Evolutionary conservation across 495 filamentous ascomycete species (phyloP), one percentile per base, ranked within the genome.

Genomic region (Penicillium samsonianum): DNA sequence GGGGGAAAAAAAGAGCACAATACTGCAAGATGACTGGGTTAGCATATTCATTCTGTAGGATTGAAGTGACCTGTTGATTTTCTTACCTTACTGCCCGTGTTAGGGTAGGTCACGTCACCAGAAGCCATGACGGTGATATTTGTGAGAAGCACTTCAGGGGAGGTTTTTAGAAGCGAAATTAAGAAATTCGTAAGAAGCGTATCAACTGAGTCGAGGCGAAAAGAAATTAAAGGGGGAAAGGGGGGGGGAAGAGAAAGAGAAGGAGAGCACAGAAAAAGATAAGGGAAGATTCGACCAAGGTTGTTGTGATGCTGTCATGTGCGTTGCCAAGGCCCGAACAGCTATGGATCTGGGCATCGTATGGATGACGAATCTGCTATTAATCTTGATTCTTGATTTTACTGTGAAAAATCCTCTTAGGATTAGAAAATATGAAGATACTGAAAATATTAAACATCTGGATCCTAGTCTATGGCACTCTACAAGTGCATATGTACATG

Each of bases 21-120:
- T 53, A 65, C 57, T 61, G 51, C 19, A 53, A 38, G 28, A 16
- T 20, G 1, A 20, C 40, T 50, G n/a, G 38, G 59, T 66, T 49
- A 69, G 59, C 49, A 54, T 58, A 30, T 42, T 14, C 45, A 40
- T 48, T 30, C 20, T 52, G 47, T 30, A 49, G 20, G 26, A 61
- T 59, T 47, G 52, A 22, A 38, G 11, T 35, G 38, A 59, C 44
- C 49, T 60, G 48, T 61, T 55, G 44, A 16, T 43, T 19, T 53
- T 60, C 74, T 35, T 72, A 79, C 76, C 76, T 79, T 72, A 79
- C 76, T 67, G 59, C 69, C 72, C 59, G 74, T 64, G 63, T 72
- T 64, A 44, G 76, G 73, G 55, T 79, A 79, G 65, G 63, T 73
- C 63, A 79, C 73, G 58, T 73, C 65, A 62, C 65, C 65, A 53